Evolutionary conservation across 2,329 filamentous ascomycete genomes (phyloP).

Genomic region (Diplodia seriata): DNA sequence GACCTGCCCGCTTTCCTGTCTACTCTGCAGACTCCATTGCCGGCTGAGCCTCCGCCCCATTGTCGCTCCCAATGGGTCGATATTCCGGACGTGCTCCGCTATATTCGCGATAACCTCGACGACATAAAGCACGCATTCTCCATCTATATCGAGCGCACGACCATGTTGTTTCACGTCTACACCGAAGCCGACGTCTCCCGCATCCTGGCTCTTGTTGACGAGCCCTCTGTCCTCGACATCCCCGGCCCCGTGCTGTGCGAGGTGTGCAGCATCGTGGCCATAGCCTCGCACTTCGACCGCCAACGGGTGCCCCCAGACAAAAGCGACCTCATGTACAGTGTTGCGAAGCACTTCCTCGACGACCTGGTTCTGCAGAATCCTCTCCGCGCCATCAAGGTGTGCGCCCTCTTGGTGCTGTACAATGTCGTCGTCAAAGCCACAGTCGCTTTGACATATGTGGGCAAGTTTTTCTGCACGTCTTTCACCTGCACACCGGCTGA

Average conservation of each 20-base stretch:
- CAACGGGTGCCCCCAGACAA: not conserved
- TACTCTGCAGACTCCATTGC: not conserved
- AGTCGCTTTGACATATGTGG: conserved; percentile 38
- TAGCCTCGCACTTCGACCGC: conserved; percentile 1
- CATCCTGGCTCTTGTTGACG: not conserved
- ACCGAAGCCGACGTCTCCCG: not conserved
- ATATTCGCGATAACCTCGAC: not conserved
- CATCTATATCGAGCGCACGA: not conserved
- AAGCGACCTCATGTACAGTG: conserved; percentile 36
- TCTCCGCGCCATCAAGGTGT: conserved; percentile 38
- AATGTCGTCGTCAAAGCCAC: conserved; percentile 37
- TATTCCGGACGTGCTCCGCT: not conserved
- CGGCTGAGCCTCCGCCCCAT: not conserved
- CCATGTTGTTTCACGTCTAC: not conserved
- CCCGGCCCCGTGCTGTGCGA: not conserved
- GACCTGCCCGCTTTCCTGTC: not conserved
- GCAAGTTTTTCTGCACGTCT: conserved; percentile 12
- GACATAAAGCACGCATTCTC: not conserved
- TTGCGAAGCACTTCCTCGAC: conserved; percentile 36
- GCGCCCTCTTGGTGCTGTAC: conserved; percentile 37
- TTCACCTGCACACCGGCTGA: not conserved
- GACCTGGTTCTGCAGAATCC: conserved; percentile 35
- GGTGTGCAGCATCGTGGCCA: not conserved
- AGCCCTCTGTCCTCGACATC: not conserved
- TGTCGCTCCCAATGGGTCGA: not conserved